These are phyloP conservation scores for Hortaea werneckii DNA, from an alignment of 2,329 filamentous ascomycete genomes.

Conservation along the genomic window DNA sequence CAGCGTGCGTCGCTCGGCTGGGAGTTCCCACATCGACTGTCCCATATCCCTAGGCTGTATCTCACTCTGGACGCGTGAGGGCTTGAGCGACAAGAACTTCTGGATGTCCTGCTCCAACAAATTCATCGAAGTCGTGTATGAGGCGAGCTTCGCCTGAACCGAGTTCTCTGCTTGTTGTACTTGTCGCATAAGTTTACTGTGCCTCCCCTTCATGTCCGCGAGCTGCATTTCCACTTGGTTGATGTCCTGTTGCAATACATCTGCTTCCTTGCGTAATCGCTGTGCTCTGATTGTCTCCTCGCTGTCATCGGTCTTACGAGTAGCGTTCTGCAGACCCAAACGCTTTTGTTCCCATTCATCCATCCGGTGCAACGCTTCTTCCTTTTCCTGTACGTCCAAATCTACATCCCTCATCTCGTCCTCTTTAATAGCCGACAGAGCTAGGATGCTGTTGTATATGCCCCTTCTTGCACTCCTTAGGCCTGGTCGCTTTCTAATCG, in stretches of 20 bases:
- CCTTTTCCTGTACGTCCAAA: conserved; percentile 46
- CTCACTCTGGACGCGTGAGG: conserved; percentile 3
- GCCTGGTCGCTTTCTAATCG: conserved; percentile 43
- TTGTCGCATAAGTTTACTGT: conserved; percentile 48
- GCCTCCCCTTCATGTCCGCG: conserved; percentile 48
- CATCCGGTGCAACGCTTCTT: conserved; percentile 49
- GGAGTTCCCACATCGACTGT: conserved; percentile 38
- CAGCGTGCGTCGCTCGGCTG: conserved; percentile 54
- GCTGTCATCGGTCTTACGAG: conserved; percentile 45
- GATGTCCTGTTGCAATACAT: conserved; percentile 52
- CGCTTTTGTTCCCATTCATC: conserved; percentile 50
- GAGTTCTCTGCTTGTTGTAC: conserved; percentile 55
- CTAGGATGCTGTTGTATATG: conserved; percentile 52
- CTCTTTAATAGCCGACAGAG: conserved; percentile 54
- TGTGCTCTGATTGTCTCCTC: conserved; percentile 48
- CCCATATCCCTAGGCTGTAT: conserved; percentile 8
- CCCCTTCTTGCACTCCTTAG: conserved; percentile 55
- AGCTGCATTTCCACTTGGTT: conserved; percentile 55
- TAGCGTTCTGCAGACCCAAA: conserved; percentile 43
- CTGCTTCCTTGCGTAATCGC: conserved; percentile 41
- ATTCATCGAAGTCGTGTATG: conserved; percentile 56
- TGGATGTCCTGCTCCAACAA: conserved; percentile 55
- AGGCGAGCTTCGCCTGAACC: conserved; percentile 60
- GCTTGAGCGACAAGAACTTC: conserved; percentile 39
- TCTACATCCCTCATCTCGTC: conserved; percentile 57